A percentile compares a stretch with the other conserved stretches of the same genome.
Evolutionary conservation across 495 filamentous ascomycete species (phyloP).

Genomic region (Jackrogersella minutella): DNA sequence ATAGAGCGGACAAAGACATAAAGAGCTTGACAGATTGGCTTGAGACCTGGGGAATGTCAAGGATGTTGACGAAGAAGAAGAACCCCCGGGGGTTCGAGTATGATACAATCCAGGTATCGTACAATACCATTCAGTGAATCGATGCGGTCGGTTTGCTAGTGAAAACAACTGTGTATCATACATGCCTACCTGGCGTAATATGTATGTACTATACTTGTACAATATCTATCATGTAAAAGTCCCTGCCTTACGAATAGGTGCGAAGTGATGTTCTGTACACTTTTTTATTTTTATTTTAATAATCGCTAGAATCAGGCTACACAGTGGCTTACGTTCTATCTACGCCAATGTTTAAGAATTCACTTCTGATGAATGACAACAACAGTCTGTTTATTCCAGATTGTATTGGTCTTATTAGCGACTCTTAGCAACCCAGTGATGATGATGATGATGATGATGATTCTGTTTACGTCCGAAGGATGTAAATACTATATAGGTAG

Average conservation of each 20-base stretch:
- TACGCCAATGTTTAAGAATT: background rate
- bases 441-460: too few species aligned
- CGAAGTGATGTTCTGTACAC: background rate
- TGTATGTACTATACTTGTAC: too few species aligned
- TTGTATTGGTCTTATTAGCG: background rate
- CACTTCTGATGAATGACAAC: background rate
- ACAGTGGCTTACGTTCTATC: conserved; percentile 6
- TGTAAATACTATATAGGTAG: too few species aligned
- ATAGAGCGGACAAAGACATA: background rate
- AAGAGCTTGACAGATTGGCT: background rate
- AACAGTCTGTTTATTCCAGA: background rate
- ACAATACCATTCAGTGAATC: conserved; percentile 9
- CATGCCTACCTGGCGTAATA: too few species aligned
- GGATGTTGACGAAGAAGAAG: conserved; percentile 33
- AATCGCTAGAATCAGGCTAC: conserved; percentile 1
- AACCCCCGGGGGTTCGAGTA: background rate
- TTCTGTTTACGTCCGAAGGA: too few species aligned
- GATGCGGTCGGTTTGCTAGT: background rate
- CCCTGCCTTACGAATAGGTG: too few species aligned
- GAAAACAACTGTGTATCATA: conserved; percentile 6
- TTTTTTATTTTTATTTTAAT: background rate
- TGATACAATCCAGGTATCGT: conserved; percentile 24
- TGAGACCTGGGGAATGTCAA: conserved; percentile 39
- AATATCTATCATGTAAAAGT: too few species aligned
- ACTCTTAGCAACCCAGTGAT: background rate